Evolutionary conservation across 345 rosid genomes (phyloP).

Genomic region (Populus pruinosa): DNA sequence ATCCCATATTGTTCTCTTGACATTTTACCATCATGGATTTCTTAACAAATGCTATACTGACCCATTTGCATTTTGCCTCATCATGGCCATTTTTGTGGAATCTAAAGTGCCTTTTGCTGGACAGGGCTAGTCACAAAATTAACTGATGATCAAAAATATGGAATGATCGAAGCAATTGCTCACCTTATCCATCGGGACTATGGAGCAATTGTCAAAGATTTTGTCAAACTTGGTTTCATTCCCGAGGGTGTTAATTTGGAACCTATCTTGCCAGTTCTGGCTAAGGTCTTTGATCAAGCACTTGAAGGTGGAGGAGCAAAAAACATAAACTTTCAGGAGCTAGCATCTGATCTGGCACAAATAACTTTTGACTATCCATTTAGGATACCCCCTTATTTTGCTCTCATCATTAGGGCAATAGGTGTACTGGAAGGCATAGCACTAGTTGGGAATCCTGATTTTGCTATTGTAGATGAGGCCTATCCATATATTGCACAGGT

Average conservation of each 20-base stretch:
- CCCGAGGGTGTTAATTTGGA: constrained; percentile 94
- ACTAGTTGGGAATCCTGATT: constrained; percentile 89
- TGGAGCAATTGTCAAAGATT: constrained; percentile 83
- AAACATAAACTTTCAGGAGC: constrained; percentile 86
- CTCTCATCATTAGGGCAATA: constrained; percentile 92
- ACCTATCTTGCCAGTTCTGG: constrained; percentile 90
- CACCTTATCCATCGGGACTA: constrained; percentile 95
- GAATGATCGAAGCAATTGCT: constrained; percentile 98
- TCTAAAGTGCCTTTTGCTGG: constrained; percentile 21
- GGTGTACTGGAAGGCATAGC: constrained; percentile 97
- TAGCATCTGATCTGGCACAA: constrained; percentile 93
- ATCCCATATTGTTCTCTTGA: background rate
- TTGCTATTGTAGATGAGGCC: constrained; percentile 94
- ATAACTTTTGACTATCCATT: constrained; percentile 97
- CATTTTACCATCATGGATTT: constrained; percentile 1
- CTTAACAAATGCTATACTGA: background rate
- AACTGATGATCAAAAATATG: constrained; percentile 95
- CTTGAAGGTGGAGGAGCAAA: constrained; percentile 99
- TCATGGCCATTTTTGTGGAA: constrained; percentile 4
- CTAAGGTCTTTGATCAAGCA: constrained; percentile 97
- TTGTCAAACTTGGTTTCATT: constrained; percentile 90
- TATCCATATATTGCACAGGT: constrained; percentile 98
- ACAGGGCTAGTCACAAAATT: constrained; percentile 87
- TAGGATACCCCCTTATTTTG: constrained; percentile 95
- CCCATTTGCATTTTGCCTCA: background rate